Base-by-base conservation (phyloP, 2,329 filamentous ascomycete species). In the Ceratocystis ficicola region DNA sequence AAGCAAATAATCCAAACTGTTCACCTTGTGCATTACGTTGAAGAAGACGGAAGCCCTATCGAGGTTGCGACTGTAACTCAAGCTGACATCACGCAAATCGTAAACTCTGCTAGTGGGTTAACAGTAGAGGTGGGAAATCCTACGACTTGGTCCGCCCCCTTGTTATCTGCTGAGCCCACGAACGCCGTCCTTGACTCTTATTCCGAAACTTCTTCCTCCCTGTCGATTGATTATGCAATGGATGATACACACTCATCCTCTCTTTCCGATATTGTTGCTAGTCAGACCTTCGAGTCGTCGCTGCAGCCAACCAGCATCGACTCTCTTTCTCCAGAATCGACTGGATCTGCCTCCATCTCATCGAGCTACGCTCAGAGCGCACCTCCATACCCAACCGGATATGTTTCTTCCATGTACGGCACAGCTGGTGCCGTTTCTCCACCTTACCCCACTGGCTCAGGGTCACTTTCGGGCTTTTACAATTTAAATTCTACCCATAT, bases 1-100 rank as follows among this genome's bases (percentile, higher is more conserved):
- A 79, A 76, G 15, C 73, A 75, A 68, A 75, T 84, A 70, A 75
- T 83, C 64, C 77, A 82, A 72, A 84, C 82, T 70, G 73, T 84
- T 69, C 82, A 81, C 30, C 75, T 84, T 71, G 73, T 84, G 65
- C 78, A 83, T 69, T 71, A 80, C 68, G 77, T 83, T 68, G 80
- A 83, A 72, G 73, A 74, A 59, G 71, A 73, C 57, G 81, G 81
- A 68, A 75, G 74, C 32, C 74, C 78, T 62, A 71, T 82, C 59
- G 73, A 75, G 63, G 71, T 78, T 25, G 73, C 77, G 67, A 83
- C 81, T 41, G 69, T 77, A 65, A 73, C 71, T 69, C 73, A 75
- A 50, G 69, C 74, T 59, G 72, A 77, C 46, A 73, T 74, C 70
- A 77, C 77, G 65, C 72, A 75, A 65, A 70, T 77, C 68, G 70